phyloP scores from a whole-genome alignment of 192 early-diverging fungal species.

The Pilobolus umbonatus region DNA sequence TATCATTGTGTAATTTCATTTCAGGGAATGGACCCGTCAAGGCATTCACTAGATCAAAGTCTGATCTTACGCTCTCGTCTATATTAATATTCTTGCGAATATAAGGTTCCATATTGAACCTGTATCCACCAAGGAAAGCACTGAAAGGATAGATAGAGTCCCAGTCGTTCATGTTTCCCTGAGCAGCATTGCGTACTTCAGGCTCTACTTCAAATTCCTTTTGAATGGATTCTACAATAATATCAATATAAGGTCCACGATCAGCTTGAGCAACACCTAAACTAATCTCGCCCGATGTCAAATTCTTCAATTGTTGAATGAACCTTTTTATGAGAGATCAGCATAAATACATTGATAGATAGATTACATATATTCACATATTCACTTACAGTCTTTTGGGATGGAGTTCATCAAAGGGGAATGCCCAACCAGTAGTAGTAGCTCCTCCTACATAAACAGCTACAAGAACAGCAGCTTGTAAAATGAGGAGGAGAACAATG shows the following conservation, averaged over 20 bases:
- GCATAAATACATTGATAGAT: not conserved
- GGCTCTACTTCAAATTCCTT: conserved; percentile 33
- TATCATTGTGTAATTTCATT: conserved; percentile 35
- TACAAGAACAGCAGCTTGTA: conserved; percentile 33
- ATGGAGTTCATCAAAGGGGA: conserved; percentile 55
- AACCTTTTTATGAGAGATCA: conserved; percentile 28
- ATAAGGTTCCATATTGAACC: conserved; percentile 40
- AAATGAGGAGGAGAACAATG: conserved; percentile 19
- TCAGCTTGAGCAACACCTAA: conserved; percentile 58
- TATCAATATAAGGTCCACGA: conserved; percentile 40
- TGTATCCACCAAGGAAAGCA: conserved; percentile 50
- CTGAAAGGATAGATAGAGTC: conserved; percentile 61
- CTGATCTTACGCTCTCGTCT: conserved; percentile 5
- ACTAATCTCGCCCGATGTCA: conserved; percentile 50
- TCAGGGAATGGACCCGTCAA: conserved; percentile 30
- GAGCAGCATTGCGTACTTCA: conserved; percentile 16
- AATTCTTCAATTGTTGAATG: conserved; percentile 58
- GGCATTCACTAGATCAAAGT: conserved; percentile 10
- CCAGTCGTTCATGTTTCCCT: conserved; percentile 49
- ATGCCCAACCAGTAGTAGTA: conserved; percentile 17
- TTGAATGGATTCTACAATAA: conserved; percentile 39
- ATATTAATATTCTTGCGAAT: conserved; percentile 38
- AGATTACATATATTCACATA: conserved; percentile 1
- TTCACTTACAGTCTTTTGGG: conserved; percentile 51
- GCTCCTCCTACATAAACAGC: conserved; percentile 28